A percentile compares a stretch with the other conserved stretches of the same genome.
phyloP scores from a whole-genome alignment of 2,329 filamentous ascomycete species.

The Colletotrichum scovillei region DNA sequence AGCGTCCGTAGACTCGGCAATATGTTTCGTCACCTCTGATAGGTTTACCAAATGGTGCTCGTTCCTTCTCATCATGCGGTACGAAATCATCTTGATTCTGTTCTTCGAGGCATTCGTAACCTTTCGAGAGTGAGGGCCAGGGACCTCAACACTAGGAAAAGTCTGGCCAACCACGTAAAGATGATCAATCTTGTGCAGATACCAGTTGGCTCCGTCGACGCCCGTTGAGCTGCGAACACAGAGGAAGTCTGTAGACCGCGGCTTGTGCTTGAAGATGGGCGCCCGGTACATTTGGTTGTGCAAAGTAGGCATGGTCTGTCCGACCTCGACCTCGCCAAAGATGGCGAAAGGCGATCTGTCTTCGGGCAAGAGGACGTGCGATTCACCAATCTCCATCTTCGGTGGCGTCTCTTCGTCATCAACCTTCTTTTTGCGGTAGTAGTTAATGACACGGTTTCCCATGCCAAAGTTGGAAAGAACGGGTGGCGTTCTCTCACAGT shows the following conservation, averaged over 20 bases:
- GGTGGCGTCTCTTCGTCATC: constrained; percentile 80
- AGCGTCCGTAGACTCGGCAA: constrained; percentile 92
- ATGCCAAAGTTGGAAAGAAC: constrained; percentile 97
- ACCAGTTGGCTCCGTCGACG: constrained; percentile 81
- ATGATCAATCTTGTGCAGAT: constrained; percentile 89
- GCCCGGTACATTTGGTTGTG: constrained; percentile 97
- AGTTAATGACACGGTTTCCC: constrained; percentile 96
- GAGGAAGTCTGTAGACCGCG: constrained; percentile 85
- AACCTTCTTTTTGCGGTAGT: constrained; percentile 85
- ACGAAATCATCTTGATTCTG: constrained; percentile 94
- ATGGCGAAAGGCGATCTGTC: constrained; percentile 96
- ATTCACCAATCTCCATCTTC: constrained; percentile 88
- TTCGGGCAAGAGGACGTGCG: constrained; percentile 87
- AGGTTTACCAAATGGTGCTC: constrained; percentile 76
- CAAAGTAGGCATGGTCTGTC: constrained; percentile 89
- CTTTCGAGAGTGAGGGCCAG: constrained; percentile 91
- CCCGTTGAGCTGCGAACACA: constrained; percentile 86
- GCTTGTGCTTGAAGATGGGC: constrained; percentile 88
- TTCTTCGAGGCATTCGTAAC: constrained; percentile 98
- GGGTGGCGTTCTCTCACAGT: constrained; percentile 92
- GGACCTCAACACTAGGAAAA: constrained; percentile 91
- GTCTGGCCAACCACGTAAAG: constrained; percentile 92
- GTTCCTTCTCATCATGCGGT: constrained; percentile 85
- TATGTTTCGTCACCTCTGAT: constrained; percentile 89
- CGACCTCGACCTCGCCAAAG: constrained; percentile 92